A percentile compares a stretch with the other conserved stretches of the same genome.
Evolutionary conservation across 331 rosid species (phyloP).

Genomic region (Quercus lobata): DNA sequence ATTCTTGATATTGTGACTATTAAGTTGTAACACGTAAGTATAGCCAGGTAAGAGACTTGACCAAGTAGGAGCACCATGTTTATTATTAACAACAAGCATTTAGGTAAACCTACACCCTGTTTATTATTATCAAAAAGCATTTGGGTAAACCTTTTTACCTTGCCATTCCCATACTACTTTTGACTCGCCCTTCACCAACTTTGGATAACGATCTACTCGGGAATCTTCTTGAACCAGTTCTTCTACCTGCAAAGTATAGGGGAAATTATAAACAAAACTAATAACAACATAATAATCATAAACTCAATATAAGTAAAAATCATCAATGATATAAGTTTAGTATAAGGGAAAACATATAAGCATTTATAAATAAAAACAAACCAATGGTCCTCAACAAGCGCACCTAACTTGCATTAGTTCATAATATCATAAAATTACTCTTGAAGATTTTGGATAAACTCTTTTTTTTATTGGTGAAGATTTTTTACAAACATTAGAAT

Average conservation of each 20-base stretch:
- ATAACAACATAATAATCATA: background rate
- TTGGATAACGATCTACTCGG: conserved; percentile 82
- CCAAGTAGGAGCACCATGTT: background rate
- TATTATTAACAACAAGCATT: too few relatives aligned
- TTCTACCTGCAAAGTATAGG: conserved; percentile 56
- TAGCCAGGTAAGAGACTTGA: background rate
- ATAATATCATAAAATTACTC: background rate
- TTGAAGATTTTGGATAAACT: background rate
- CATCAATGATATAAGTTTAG: background rate
- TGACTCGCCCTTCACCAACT: conserved; percentile 85
- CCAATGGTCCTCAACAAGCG: background rate
- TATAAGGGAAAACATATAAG: conserved; percentile 9
- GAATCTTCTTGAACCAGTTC: conserved; percentile 92
- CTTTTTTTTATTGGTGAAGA: background rate
- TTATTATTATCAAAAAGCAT: background rate
- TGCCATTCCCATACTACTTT: conserved; percentile 98
- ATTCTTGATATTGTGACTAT: background rate
- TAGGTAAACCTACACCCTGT: too few relatives aligned
- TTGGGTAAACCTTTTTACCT: conserved; percentile 22
- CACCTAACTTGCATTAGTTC: background rate
- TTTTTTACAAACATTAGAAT: background rate
- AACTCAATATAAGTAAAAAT: background rate
- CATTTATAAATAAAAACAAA: background rate
- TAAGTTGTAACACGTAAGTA: background rate
- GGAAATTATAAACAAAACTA: background rate